phyloP scores from a whole-genome alignment of 371 early-diverging fungal genomes.

The Furculomyces boomerangus region DNA sequence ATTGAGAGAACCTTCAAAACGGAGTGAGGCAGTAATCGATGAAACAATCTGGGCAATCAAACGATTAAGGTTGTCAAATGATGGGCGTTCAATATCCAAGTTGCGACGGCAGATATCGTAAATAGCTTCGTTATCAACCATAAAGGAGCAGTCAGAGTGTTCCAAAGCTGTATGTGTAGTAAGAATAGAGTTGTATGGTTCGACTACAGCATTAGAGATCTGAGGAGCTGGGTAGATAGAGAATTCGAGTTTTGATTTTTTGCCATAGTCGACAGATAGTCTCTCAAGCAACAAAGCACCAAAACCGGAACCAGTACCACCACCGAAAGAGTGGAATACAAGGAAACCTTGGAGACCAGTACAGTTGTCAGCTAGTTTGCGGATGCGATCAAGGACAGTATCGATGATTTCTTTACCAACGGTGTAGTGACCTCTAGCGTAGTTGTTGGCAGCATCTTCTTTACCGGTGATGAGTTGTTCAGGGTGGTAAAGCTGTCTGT shows the following conservation, averaged over 20 bases:
- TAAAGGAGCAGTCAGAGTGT: slow-evolving; percentile 97
- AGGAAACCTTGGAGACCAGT: slow-evolving; percentile 92
- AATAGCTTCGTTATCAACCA: slow-evolving; percentile 99
- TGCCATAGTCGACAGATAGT: slow-evolving; percentile 93
- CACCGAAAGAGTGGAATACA: slow-evolving; percentile 97
- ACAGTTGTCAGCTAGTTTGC: slow-evolving; percentile 95
- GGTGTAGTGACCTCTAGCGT: slow-evolving; percentile 99
- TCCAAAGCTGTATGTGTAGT: slow-evolving; percentile 97
- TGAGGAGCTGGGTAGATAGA: slow-evolving; percentile 98
- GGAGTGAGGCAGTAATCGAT: slow-evolving; percentile 97
- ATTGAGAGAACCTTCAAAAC: slow-evolving; percentile 94
- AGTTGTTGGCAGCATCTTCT: slow-evolving; percentile 99
- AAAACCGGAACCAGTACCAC: slow-evolving; percentile 98
- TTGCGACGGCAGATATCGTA: slow-evolving; percentile 98
- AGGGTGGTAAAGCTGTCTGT: slow-evolving; percentile 97
- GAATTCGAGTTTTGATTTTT: slow-evolving; percentile 98
- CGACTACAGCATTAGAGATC: slow-evolving; percentile 95
- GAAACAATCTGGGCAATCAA: slow-evolving; percentile 99
- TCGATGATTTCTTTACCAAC: slow-evolving; percentile 97
- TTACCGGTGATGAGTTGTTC: slow-evolving; percentile 96
- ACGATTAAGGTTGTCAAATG: slow-evolving; percentile 95
- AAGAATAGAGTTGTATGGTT: slow-evolving; percentile 97
- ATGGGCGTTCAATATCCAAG: slow-evolving; percentile 95
- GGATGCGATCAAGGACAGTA: slow-evolving; percentile 87
- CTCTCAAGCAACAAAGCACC: slow-evolving; percentile 96